Evolutionary conservation across 2,329 filamentous ascomycete genomes (phyloP).

Genomic region (Fusarium xyrophilum): DNA sequence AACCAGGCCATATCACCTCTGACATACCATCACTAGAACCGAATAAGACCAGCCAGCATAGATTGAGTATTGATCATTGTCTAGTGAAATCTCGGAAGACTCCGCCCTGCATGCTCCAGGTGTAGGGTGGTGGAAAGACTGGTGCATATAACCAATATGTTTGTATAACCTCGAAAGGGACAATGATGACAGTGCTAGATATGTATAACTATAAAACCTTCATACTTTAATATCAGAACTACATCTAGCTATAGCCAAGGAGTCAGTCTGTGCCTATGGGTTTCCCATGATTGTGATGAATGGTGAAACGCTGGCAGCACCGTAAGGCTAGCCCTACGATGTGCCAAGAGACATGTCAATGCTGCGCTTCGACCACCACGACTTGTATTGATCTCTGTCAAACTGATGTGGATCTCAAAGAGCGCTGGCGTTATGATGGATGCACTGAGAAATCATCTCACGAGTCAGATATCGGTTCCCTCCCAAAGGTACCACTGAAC

Average conservation of each 20-base stretch:
- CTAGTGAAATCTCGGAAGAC: not conserved
- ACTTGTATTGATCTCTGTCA: not conserved
- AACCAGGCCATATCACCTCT: not conserved
- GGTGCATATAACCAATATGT: too few species aligned
- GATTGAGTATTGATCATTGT: not conserved
- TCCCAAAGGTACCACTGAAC: not conserved
- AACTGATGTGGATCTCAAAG: too few species aligned
- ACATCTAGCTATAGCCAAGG: accelerated
- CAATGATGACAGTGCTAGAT: not conserved
- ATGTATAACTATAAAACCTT: accelerated
- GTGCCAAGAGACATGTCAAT: too few species aligned
- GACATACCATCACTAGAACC: accelerated
- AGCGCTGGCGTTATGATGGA: too few species aligned
- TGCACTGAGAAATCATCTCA: accelerated
- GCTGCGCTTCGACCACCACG: not conserved
- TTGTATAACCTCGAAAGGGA: too few species aligned
- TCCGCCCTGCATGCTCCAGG: not conserved
- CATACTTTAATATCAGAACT: accelerated
- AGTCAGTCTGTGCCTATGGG: not conserved
- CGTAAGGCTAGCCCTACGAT: conserved; percentile 3
- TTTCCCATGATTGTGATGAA: not conserved
- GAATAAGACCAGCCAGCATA: not conserved
- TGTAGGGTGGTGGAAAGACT: not conserved
- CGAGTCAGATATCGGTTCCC: not conserved
- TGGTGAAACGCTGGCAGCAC: not conserved